These are phyloP conservation scores for Trichoderma afroharzianum DNA, from an alignment of 2,329 filamentous ascomycete genomes.

Conservation along the genomic window DNA sequence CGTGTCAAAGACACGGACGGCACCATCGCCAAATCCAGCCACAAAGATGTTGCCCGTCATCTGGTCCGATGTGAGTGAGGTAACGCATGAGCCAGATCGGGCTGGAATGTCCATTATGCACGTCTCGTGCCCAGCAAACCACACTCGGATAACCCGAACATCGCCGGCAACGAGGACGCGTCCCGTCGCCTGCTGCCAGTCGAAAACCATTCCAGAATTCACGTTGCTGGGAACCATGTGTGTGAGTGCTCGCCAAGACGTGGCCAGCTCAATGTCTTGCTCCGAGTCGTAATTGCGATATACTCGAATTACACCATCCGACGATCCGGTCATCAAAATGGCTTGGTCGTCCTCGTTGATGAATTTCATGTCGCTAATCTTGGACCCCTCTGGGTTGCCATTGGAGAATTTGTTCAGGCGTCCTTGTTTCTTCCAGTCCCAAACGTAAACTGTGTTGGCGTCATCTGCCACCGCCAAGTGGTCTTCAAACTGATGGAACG, in stretches of 20 bases:
- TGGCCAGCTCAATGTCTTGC: slow-evolving; percentile 75
- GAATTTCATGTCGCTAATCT: slow-evolving; percentile 91
- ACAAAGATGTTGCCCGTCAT: slow-evolving; percentile 96
- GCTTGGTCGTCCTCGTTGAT: slow-evolving; percentile 99
- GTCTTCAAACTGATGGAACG: slow-evolving; percentile 96
- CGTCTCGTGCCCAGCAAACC: slow-evolving; percentile 91
- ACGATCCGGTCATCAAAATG: slow-evolving; percentile 89
- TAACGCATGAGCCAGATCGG: slow-evolving; percentile 91
- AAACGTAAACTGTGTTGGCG: slow-evolving; percentile 82
- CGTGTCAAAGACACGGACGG: slow-evolving; percentile 90
- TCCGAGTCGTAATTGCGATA: slow-evolving; percentile 87
- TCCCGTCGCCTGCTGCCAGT: slow-evolving; percentile 98
- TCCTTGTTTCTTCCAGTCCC: slow-evolving; percentile 83
- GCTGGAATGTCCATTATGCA: slow-evolving; percentile 93
- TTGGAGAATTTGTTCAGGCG: slow-evolving; percentile 86
- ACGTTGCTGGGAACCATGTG: slow-evolving; percentile 92
- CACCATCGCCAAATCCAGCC: slow-evolving; percentile 93
- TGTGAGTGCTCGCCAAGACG: slow-evolving; percentile 85
- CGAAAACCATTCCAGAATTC: slow-evolving; percentile 93
- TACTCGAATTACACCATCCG: slow-evolving; percentile 88
- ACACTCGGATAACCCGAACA: slow-evolving; percentile 90
- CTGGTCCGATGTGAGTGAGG: slow-evolving; percentile 92
- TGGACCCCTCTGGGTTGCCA: slow-evolving; percentile 85
- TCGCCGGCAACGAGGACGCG: slow-evolving; percentile 94
- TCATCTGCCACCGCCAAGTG: slow-evolving; percentile 93